These are phyloP conservation scores for Candida endomychidarum DNA, from an alignment of 805 yeast species.

Conservation along the genomic window DNA sequence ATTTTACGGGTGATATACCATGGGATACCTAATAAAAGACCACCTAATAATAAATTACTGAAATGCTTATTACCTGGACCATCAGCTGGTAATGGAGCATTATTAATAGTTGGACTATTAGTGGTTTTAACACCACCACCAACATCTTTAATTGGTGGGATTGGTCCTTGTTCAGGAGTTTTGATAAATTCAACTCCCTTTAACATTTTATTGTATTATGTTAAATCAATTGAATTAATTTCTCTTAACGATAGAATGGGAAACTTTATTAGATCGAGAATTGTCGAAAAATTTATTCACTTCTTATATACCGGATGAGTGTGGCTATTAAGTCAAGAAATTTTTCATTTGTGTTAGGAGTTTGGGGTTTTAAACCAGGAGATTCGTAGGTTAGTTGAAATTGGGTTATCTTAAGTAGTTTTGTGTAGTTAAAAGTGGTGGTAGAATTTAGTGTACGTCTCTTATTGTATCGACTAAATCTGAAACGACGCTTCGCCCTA, in stretches of 20 bases:
- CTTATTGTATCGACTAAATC: too few species aligned
- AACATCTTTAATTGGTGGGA: constrained; percentile 26
- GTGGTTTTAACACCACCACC: constrained; percentile 40
- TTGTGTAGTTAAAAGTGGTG: too few species aligned
- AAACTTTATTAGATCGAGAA: constrained; percentile 5
- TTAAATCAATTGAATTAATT: neutral
- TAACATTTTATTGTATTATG: constrained; percentile 25
- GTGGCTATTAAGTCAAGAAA: neutral
- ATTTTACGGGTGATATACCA: constrained; percentile 59
- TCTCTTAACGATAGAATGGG: constrained; percentile 1
- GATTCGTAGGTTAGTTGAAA: too few species aligned
- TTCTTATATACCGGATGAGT: constrained; percentile 2
- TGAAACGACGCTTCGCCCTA: neutral
- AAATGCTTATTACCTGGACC: constrained; percentile 84
- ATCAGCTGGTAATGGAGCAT: constrained; percentile 88
- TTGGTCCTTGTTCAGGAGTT: constrained; percentile 48
- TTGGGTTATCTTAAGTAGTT: too few species aligned
- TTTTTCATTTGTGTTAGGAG: too few species aligned
- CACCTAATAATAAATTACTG: constrained; percentile 55
- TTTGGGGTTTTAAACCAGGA: too few species aligned
- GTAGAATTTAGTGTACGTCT: too few species aligned
- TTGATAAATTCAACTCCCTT: constrained; percentile 52
- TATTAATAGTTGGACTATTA: constrained; percentile 67
- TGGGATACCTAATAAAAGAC: constrained; percentile 58
- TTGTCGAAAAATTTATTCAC: constrained; percentile 5